phyloP scores from a whole-genome alignment of 352 stramenopile species.

The Pythium aquatile region DNA sequence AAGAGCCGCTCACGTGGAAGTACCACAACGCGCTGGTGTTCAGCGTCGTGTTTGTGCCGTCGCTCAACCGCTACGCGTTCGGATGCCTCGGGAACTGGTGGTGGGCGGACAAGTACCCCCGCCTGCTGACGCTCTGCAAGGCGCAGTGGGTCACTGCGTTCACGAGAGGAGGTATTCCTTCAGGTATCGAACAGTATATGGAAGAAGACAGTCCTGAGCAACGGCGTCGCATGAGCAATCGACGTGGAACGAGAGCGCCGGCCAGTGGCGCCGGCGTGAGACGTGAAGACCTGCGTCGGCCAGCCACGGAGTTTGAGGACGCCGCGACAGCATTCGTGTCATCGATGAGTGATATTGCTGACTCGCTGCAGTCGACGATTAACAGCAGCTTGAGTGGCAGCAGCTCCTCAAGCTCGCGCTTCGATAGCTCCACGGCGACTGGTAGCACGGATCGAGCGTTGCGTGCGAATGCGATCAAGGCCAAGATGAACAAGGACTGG shows the following conservation, averaged over 20 bases:
- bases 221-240: constrained; percentile 19
- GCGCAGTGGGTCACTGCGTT: constrained; percentile 48
- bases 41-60: constrained; percentile 62
- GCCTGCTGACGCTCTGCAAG: constrained; percentile 45
- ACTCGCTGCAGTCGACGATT: constrained; percentile 12
- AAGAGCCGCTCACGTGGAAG: constrained; percentile 62
- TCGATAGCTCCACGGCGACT: constrained; percentile 13
- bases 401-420: neutral
- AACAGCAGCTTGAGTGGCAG: neutral
- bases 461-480: constrained; percentile 58
- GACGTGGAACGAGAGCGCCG: neutral
- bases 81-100: constrained; percentile 67
- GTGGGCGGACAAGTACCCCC: constrained; percentile 60
- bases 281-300: neutral
- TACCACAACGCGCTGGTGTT: constrained; percentile 61
- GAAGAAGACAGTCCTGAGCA: constrained; percentile 23
- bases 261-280: neutral
- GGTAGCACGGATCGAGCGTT: constrained; percentile 49
- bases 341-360: constrained; percentile 17
- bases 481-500: constrained; percentile 74
- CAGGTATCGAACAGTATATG: constrained; percentile 55
- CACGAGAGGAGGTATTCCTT: constrained; percentile 47
- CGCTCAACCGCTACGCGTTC: constrained; percentile 62
- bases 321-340: constrained; percentile 22
- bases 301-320: constrained; percentile 7